Conservation (phyloP, 345 rosid species). For the Arabidopsis suecica region DNA sequence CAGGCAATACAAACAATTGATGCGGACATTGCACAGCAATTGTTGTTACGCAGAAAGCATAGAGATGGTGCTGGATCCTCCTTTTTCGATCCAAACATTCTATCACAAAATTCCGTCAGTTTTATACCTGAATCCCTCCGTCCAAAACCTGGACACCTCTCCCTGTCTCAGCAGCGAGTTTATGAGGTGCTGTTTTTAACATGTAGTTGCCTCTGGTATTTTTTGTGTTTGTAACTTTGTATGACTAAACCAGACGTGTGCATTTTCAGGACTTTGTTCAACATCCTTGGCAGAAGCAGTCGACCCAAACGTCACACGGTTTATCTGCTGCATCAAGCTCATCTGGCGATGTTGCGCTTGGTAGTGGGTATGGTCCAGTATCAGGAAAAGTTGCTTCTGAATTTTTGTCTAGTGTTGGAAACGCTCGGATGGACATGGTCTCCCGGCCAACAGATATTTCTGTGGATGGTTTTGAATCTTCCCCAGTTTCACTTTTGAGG, state of each 20-base stretch:
- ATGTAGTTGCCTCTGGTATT: slow-evolving; percentile 16
- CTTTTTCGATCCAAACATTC: slow-evolving; percentile 73
- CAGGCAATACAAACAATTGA: slow-evolving; percentile 94
- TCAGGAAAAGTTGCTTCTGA: slow-evolving; percentile 61
- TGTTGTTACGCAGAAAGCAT: slow-evolving; percentile 81
- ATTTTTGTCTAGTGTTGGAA: slow-evolving; percentile 56
- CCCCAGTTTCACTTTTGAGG: slow-evolving; percentile 65
- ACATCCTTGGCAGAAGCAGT: slow-evolving; percentile 96
- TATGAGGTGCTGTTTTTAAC: slow-evolving; percentile 67
- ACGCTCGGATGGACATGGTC: slow-evolving; percentile 58
- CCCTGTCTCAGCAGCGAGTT: slow-evolving; percentile 90
- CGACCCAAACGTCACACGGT: slow-evolving; percentile 66
- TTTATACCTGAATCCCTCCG: slow-evolving; percentile 88
- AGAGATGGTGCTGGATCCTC: slow-evolving; percentile 77
- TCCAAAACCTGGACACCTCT: slow-evolving; percentile 91
- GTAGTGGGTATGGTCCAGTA: slow-evolving; percentile 57
- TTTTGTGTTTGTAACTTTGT: slow-evolving; percentile 20
- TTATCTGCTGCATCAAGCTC: slow-evolving; percentile 61
- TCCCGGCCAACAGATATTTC: slow-evolving; percentile 66
- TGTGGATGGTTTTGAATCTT: slow-evolving; percentile 64
- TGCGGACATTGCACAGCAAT: slow-evolving; percentile 83
- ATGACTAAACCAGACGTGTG: neutral
- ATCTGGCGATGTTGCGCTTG: slow-evolving; percentile 55
- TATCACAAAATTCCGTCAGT: slow-evolving; percentile 75
- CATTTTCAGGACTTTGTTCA: slow-evolving; percentile 86